Evolutionary conservation across 768 basidiomycete genomes (phyloP), one percentile per base, ranked within the genome.

Genomic region (Amanita thiersii): DNA sequence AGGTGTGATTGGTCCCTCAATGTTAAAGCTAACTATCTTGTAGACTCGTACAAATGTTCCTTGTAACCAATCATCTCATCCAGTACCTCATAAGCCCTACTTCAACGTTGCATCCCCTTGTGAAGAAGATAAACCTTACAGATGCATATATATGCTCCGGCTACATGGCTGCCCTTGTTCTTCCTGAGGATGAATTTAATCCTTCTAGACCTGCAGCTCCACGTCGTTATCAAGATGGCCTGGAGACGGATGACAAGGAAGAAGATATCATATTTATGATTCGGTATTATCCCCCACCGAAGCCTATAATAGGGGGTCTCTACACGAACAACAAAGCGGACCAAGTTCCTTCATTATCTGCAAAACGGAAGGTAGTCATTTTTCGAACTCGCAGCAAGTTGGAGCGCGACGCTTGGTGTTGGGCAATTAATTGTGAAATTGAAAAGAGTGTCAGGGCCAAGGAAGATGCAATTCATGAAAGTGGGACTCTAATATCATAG

Each of bases 321-420:
- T 55, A 54, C 19, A 50, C 58, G 32, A 55, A 51, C 30, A 55
- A 62, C 11, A 57, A 54, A 14, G 48, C 52, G 31, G 47, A 53
- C 18, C 54, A 61, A 26, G 50, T 79, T 24, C 87, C 74, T 23
- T 55, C 63, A 18, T 61, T 81, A 40, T 78, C 69, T 33, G 69
- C 65, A 45, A 79, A 78, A 51, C 64, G 75, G 46, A 80, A 81
- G 56, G 50, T 79, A 42, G 51, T 73, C 11, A 70, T 91, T 1
- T 82, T 85, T 50, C 73, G 79, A 47, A 79, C 84, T 39, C 69
- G 91, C 55, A 90, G 79, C 54, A 79, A 81, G 62, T 66, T 97
- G 26, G 94, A 98, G 60, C 68, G 93, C 20, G 92, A 98, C 58
- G 72, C 82, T 20, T 97, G 93, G 93, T 90, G 90, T 51, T 96